Evolutionary conservation across 805 yeast species (phyloP).

Genomic region (Candida taoyuanica): DNA sequence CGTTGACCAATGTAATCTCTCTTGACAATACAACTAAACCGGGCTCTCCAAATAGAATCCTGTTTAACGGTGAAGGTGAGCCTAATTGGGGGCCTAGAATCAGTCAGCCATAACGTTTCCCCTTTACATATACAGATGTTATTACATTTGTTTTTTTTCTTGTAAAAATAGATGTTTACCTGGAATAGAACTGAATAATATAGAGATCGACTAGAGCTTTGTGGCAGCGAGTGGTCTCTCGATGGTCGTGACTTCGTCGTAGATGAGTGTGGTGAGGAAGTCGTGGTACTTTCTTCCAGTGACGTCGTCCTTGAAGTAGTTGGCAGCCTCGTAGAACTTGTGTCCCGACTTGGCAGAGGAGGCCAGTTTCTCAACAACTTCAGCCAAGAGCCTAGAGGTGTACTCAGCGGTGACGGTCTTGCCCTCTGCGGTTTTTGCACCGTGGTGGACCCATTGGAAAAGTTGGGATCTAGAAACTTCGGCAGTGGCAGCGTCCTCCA

Average conservation of each 20-base stretch:
- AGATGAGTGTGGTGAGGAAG: slow-evolving; percentile 70
- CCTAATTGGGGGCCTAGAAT: slow-evolving; percentile 23
- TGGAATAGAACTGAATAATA: too few relatives aligned
- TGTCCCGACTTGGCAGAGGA: slow-evolving; percentile 50
- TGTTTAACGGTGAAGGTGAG: slow-evolving; percentile 33
- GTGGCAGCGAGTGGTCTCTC: slow-evolving; percentile 23
- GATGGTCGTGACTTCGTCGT: slow-evolving; percentile 62
- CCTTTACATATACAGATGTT: too few relatives aligned
- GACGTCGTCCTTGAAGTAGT: slow-evolving; percentile 67
- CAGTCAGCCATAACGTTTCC: too few relatives aligned
- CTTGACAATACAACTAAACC: slow-evolving; percentile 40
- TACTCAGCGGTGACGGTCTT: slow-evolving; percentile 58
- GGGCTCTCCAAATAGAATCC: slow-evolving; percentile 57
- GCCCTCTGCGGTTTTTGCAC: slow-evolving; percentile 52
- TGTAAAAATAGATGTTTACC: too few relatives aligned
- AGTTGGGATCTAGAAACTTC: slow-evolving; percentile 81
- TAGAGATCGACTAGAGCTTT: slow-evolving; percentile 12
- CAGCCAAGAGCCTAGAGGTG: slow-evolving; percentile 51
- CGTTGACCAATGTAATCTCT: slow-evolving; percentile 47
- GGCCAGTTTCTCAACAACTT: slow-evolving; percentile 53
- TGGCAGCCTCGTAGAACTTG: slow-evolving; percentile 65
- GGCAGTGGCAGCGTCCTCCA: slow-evolving; percentile 91
- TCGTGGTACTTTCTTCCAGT: slow-evolving; percentile 70
- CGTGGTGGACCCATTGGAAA: slow-evolving; percentile 80
- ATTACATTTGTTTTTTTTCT: too few relatives aligned